These are phyloP conservation scores for Aegilops speltoides DNA, from an alignment of 176 grass and related monocot genomes.

Conservation along the genomic window DNA sequence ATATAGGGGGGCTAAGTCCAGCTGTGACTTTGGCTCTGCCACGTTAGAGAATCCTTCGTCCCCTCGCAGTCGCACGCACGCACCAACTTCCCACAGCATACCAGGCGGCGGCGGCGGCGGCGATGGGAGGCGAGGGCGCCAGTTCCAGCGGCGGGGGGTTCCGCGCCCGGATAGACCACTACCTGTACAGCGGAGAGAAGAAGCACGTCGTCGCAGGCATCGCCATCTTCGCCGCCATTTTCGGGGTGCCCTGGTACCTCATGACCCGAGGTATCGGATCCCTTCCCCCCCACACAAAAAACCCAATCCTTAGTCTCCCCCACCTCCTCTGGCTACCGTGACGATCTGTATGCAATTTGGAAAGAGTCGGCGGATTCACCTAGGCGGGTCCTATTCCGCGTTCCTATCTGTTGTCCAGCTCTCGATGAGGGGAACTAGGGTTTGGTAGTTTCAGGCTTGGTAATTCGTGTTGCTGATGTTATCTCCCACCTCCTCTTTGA, in stretches of 20 bases:
- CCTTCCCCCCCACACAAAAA: neutral
- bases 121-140: constrained; percentile 33
- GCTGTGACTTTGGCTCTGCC: neutral
- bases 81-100: neutral
- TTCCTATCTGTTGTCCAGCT: neutral
- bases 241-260: constrained; percentile 78
- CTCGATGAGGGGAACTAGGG: constrained; percentile 21
- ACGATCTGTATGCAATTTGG: neutral
- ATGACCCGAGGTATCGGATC: constrained; percentile 65
- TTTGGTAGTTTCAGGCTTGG: neutral
- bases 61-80: neutral
- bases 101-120: constrained; percentile 24
- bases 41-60: neutral
- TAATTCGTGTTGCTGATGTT: neutral
- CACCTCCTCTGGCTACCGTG: neutral
- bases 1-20: neutral
- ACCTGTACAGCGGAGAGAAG: constrained; percentile 86
- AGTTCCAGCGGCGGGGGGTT: constrained; percentile 44
- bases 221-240: constrained; percentile 64
- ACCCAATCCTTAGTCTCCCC: neutral
- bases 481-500: neutral
- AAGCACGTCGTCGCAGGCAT: constrained; percentile 91
- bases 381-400: neutral
- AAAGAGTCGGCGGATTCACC: neutral
- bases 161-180: constrained; percentile 62